These are phyloP conservation scores for Prunus armeniaca DNA, from an alignment of 306 rosid species.

Conservation along the genomic window DNA sequence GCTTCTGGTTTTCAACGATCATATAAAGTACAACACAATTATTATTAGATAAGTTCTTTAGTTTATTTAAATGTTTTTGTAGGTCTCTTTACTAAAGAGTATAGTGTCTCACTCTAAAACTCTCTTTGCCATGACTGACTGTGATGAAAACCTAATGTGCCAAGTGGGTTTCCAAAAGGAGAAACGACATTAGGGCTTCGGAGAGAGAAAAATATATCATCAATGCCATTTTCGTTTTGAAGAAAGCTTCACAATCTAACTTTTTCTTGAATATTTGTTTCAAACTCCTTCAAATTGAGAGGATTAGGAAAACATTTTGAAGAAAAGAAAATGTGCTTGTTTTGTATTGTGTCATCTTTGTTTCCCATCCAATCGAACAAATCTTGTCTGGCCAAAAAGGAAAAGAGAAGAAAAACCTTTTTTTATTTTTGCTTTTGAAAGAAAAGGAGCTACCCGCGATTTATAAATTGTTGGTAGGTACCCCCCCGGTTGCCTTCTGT, in stretches of 20 bases:
- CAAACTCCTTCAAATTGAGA: no score
- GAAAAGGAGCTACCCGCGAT: neutral
- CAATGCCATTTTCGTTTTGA: neutral
- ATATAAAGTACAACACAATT: neutral
- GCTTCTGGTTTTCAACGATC: neutral
- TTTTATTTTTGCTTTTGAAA: neutral
- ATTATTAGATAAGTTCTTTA: neutral
- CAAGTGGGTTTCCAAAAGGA: slow-evolving; percentile 33
- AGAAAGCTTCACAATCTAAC: neutral
- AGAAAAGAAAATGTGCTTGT: neutral
- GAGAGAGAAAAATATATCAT: no score
- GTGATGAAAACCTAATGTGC: neutral
- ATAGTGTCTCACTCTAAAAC: neutral
- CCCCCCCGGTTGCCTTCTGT: neutral
- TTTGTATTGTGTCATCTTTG: neutral
- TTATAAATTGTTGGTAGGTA: neutral
- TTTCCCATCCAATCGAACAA: slow-evolving; percentile 12
- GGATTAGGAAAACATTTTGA: no score
- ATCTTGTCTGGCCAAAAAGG: neutral
- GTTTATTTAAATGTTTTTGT: neutral
- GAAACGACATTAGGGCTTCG: slow-evolving; percentile 13
- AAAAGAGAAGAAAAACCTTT: neutral
- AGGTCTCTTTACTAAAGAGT: neutral
- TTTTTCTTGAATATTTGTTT: neutral
- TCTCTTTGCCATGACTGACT: neutral